phyloP scores from a whole-genome alignment of 2,329 filamentous ascomycete genomes.

The Alternaria novae-zelandiae region DNA sequence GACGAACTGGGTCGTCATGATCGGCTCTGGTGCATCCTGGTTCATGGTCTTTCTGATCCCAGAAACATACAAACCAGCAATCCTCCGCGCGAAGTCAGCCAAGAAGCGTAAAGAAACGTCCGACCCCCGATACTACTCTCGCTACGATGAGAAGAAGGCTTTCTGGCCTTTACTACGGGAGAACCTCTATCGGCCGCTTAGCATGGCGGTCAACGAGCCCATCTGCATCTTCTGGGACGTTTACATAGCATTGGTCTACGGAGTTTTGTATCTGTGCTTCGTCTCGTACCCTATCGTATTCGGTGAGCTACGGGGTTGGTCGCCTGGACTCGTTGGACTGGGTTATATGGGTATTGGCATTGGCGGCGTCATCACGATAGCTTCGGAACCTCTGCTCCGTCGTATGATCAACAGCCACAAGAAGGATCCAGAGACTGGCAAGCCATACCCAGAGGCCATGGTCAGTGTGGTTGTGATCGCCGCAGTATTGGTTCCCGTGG shows the following conservation, averaged over 20 bases:
- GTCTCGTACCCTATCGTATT: slow-evolving; percentile 90
- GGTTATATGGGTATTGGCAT: slow-evolving; percentile 75
- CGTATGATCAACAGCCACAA: slow-evolving; percentile 78
- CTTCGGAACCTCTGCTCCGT: slow-evolving; percentile 71
- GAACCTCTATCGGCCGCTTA: slow-evolving; percentile 78
- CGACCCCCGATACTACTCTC: slow-evolving; percentile 75
- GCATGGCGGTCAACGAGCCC: slow-evolving; percentile 79
- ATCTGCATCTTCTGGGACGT: slow-evolving; percentile 83
- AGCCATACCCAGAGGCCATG: slow-evolving; percentile 77
- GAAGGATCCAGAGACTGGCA: slow-evolving; percentile 76
- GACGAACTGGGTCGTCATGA: slow-evolving; percentile 73
- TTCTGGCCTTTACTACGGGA: slow-evolving; percentile 72
- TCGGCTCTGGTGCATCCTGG: slow-evolving; percentile 69
- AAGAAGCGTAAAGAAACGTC: slow-evolving; percentile 74
- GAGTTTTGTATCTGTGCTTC: slow-evolving; percentile 88
- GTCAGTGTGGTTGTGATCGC: slow-evolving; percentile 81
- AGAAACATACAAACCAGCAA: slow-evolving; percentile 79
- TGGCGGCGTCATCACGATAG: slow-evolving; percentile 60
- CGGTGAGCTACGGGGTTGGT: slow-evolving; percentile 76
- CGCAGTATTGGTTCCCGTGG: slow-evolving; percentile 74
- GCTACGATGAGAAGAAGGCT: slow-evolving; percentile 76
- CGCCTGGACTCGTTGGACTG: slow-evolving; percentile 73
- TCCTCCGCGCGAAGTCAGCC: slow-evolving; percentile 74
- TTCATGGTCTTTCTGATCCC: slow-evolving; percentile 66
- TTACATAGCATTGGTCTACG: slow-evolving; percentile 79